phyloP scores from a whole-genome alignment of 176 grass and related monocot genomes.

The Aegilops umbellulata region DNA sequence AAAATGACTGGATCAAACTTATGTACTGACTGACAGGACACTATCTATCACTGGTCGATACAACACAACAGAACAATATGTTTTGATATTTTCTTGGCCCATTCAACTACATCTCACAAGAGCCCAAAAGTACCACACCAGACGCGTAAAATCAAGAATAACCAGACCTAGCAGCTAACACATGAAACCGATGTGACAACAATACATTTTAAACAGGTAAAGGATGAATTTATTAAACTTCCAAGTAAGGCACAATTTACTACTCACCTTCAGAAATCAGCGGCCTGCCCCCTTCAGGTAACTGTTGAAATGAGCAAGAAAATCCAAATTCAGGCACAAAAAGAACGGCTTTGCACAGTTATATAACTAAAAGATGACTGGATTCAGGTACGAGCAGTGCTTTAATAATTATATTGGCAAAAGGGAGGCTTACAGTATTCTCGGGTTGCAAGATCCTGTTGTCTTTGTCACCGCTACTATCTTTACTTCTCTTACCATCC shows the following conservation, averaged over 20 bases:
- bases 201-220: neutral
- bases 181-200: neutral
- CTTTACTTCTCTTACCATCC: constrained; percentile 43
- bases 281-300: constrained; percentile 14
- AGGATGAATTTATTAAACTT: neutral
- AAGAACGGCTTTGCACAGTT: neutral
- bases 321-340: neutral
- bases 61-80: neutral
- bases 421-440: constrained; percentile 27
- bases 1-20: constrained; percentile 8
- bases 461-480: constrained; percentile 21
- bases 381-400: neutral
- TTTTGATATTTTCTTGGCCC: neutral
- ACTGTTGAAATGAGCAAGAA: constrained; percentile 23
- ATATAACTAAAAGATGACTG: neutral
- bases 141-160: neutral
- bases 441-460: constrained; percentile 30
- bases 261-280: constrained; percentile 50
- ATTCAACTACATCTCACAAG: constrained; percentile 5
- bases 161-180: neutral
- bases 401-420: neutral
- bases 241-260: constrained; percentile 8
- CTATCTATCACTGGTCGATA: neutral
- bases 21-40: neutral
- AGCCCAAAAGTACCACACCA: neutral